Percentiles rank a stretch among this genome's conserved stretches.
Evolutionary conservation across 257 asterid genomes (phyloP).

Genomic region (Sherardia arvensis): DNA sequence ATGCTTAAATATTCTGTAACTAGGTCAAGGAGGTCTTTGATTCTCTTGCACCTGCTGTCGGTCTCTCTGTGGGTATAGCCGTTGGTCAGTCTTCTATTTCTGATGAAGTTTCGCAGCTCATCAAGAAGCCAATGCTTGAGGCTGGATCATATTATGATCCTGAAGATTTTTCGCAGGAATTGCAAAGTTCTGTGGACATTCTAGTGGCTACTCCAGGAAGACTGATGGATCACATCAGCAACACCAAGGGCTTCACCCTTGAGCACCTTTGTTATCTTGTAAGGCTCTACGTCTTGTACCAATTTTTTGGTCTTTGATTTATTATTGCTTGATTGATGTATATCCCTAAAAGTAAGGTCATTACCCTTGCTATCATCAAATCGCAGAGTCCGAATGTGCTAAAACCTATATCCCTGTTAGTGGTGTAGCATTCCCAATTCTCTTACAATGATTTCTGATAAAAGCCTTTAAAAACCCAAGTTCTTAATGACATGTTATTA

Average conservation of each 20-base stretch:
- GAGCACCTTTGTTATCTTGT: constrained; percentile 87
- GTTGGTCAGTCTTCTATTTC: constrained; percentile 92
- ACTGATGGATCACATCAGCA: constrained; percentile 83
- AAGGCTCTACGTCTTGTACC: constrained; percentile 20
- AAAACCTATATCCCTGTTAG: not conserved
- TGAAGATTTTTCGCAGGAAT: constrained; percentile 35
- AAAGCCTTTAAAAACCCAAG: not conserved
- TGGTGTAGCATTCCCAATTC: not conserved
- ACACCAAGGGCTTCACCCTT: constrained; percentile 83
- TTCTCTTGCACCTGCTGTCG: constrained; percentile 84
- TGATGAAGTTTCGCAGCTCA: constrained; percentile 75
- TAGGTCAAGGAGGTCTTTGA: constrained; percentile 85
- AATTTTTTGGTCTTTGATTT: not conserved
- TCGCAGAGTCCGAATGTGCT: not conserved
- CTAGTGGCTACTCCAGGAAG: constrained; percentile 96
- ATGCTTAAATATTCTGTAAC: constrained; percentile 12
- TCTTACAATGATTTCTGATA: not conserved
- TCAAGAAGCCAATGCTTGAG: constrained; percentile 50
- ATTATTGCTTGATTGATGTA: not conserved
- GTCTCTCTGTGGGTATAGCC: constrained; percentile 89
- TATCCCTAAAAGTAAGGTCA: not conserved
- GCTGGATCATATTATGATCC: constrained; percentile 35
- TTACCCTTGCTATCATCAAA: not conserved
- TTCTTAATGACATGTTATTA: not conserved
- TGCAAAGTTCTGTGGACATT: constrained; percentile 73